Base-by-base conservation (phyloP, 75 land plant species). In the Sequoia sempervirens region DNA sequence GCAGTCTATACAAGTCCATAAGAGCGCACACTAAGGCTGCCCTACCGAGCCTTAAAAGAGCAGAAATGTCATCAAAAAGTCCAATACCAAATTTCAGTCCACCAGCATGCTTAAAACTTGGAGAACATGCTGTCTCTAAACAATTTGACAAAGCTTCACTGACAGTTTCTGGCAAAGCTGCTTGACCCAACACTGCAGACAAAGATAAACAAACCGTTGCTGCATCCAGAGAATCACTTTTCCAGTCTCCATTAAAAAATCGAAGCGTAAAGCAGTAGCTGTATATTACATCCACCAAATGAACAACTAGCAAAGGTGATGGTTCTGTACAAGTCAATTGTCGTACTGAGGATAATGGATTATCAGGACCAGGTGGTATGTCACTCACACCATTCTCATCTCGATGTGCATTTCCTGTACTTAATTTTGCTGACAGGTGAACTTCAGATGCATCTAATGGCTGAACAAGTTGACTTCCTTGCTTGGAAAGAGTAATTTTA, bases 211-310 rank as follows among this genome's bases (percentile, higher is more conserved):
- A 83, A 15, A 88, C 89, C 85, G 81, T 86, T 23, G 93, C 89
- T 83, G 99, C 90, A 83, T 88, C 97, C 17, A 86, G 28, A 0
- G 95, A 85, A 87, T 95, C 93, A 80, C 89, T 86, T 64, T 81
- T 85, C 95, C 97, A 96, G 53, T 96, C 99, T 7, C 99, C 99
- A 85, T 96, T 96, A 80, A 92, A 96, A 17, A 91, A 87, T 0
- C 97, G 90, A 12, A 96, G 92, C 5, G 94, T 93, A 58, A 96
- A 96, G 81, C 99, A 96, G 90, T 95, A 96, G 68, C 89, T 92
- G 83, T 92, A 96, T 75, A 95, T 13, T 2, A 93, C 84, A 82
- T 96, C 96, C 32, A 94, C 87, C 64, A 96, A 82, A 73, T 96
- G 97, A 81, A 96, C 84, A 58, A 86, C 84, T 70, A 96, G 81